These are phyloP conservation scores for Flaveria bidentis DNA, from an alignment of 129 eudicot species.

Conservation along the genomic window DNA sequence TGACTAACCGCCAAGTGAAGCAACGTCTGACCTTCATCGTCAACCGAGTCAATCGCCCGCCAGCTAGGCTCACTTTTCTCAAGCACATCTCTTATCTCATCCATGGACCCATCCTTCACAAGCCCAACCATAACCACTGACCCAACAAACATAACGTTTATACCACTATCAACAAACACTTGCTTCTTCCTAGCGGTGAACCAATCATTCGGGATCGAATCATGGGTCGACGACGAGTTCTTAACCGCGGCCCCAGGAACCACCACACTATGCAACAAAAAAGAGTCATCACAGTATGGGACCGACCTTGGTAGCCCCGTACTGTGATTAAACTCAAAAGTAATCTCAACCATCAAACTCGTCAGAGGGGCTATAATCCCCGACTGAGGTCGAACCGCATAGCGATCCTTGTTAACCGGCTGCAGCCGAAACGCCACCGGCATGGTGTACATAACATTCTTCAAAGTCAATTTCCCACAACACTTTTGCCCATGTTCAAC, in stretches of 20 bases:
- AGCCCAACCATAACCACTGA: slow-evolving; percentile 62
- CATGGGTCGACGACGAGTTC: slow-evolving; percentile 46
- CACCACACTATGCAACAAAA: slow-evolving; percentile 77
- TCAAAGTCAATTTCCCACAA: slow-evolving; percentile 58
- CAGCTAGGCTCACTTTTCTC: slow-evolving; percentile 63
- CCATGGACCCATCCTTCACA: slow-evolving; percentile 51
- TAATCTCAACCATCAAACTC: slow-evolving; percentile 46
- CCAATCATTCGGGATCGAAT: slow-evolving; percentile 72
- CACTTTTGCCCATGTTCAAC: slow-evolving; percentile 65
- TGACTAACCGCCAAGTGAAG: slow-evolving; percentile 70
- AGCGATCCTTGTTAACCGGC: slow-evolving; percentile 51
- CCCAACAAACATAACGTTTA: slow-evolving; percentile 73
- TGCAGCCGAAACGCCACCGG: slow-evolving; percentile 81
- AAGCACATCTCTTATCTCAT: slow-evolving; percentile 61
- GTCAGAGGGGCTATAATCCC: slow-evolving; percentile 71
- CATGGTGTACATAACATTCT: slow-evolving; percentile 89
- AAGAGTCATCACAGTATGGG: slow-evolving; percentile 66
- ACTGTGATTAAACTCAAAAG: slow-evolving; percentile 40
- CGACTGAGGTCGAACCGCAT: slow-evolving; percentile 56
- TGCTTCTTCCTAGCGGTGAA: slow-evolving; percentile 69
- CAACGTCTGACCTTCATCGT: slow-evolving; percentile 62
- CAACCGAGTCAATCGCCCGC: slow-evolving; percentile 61
- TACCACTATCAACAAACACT: slow-evolving; percentile 74
- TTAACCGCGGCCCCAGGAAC: slow-evolving; percentile 76
- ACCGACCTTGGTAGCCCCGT: slow-evolving; percentile 44